Percentiles rank a stretch among this genome's conserved stretches.
These are phyloP conservation scores for Nicotiana paniculata DNA, from an alignment of 257 asterid genomes.

Conservation along the genomic window DNA sequence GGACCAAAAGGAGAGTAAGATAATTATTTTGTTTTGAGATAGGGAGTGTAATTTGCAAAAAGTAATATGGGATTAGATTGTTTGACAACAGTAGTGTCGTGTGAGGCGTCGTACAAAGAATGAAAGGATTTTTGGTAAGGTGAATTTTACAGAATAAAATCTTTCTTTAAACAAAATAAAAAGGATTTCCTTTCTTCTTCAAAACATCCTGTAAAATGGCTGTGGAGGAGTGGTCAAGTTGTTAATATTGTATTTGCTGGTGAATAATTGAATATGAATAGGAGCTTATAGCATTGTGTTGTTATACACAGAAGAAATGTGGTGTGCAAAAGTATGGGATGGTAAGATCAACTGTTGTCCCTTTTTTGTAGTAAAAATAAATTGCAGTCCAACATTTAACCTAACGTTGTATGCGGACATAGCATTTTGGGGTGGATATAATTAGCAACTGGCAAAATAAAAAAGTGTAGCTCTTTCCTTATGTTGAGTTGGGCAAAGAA, in stretches of 20 bases:
- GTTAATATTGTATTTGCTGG: not conserved
- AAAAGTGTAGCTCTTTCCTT: not conserved
- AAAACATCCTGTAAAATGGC: not conserved
- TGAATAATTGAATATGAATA: not conserved
- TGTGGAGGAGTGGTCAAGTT: not conserved
- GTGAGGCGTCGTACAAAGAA: not conserved
- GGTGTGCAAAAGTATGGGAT: not conserved
- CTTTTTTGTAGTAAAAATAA: not conserved
- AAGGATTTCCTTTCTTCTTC: not conserved
- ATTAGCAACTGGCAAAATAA: not conserved
- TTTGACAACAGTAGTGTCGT: not conserved
- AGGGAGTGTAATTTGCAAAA: too few relatives aligned
- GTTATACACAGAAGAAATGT: not conserved
- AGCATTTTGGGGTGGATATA: not conserved
- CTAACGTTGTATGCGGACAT: not conserved
- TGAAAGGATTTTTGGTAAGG: not conserved
- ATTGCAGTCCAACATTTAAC: not conserved
- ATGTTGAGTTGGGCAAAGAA: not conserved
- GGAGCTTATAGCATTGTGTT: not conserved
- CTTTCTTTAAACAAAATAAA: too few relatives aligned
- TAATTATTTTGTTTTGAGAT: too few relatives aligned
- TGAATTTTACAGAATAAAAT: not conserved
- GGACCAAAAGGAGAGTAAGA: too few relatives aligned
- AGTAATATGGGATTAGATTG: not conserved
- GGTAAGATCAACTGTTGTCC: not conserved